Base-by-base conservation (phyloP, 129 eudicot species). In the Saussurea involucrata region DNA sequence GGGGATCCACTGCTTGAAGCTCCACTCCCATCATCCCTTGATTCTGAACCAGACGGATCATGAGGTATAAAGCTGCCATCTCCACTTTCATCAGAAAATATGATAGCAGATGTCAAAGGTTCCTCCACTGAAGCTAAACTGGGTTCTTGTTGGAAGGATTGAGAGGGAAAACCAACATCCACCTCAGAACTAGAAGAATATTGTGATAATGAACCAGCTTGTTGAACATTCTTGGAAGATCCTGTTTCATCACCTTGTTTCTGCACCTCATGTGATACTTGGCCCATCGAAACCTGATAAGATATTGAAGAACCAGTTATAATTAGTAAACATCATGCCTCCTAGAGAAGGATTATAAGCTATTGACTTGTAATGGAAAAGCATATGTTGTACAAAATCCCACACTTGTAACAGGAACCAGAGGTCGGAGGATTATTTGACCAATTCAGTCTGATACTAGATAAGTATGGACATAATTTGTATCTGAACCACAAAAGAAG, bases 1-100 rank as follows among this genome's bases (percentile, higher is more conserved):
- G 96, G 96, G 75, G 99, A 95, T 57, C 92, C 99, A 84, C 96
- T 88, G 77, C 97, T 86, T 81, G 99, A 95, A 83, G 92, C 95
- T 63, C 81, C 83, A 78, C 78, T 81, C 20, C 89, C 92, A 85
- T 88, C 89, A 84, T 88, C 88, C 72, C 91, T 84, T 72, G 83
- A 80, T 76, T 83, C 91, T 22, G 88, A 83, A 36, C 42, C 85
- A 40, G 68, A 65, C 42, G 67, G 71, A 67, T 75, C 85, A 60
- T 66, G 31, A 67, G 60, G 70, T 40, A 32, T 71, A 69, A 81
- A 63, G 33, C 21, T 82, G 66, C 80, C 76, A 25, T 27, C 77
- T 64, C 72, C 84, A 53, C 79, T 74, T 73, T 81, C 74, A 78
- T 80, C 85, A 72, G 82, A 75, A 4, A 71, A 37, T 60, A 77